Evolutionary conservation across 805 yeast species (phyloP), one percentile per base, ranked within the genome.

Genomic region (Torulaspora gathmanii): DNA sequence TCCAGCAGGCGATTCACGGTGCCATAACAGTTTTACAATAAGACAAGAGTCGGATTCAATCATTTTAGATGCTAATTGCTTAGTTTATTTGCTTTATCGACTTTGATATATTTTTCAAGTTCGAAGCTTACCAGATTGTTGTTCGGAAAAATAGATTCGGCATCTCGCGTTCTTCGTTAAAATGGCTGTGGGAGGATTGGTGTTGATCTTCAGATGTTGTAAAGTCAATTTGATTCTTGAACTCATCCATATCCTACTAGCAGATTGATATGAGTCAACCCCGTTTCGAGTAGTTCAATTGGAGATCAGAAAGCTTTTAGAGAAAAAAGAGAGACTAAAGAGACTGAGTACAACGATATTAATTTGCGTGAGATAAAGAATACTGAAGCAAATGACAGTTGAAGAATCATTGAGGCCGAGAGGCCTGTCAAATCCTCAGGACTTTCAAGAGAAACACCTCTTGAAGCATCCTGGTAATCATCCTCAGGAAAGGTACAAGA

Each of bases 401-500:
- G 44, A 44, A 25, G 44, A 44, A 25, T 34, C 44, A 22, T 22
- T 39, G 37, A 39, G 47, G 31, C 44, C 47, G 13, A 33, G 47
- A 17, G 47, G 47, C 12, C 28, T 44, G 31, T 44, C 47, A 7
- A 50, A 55, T 33, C 56, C 62, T n/a, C 51, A 46, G 22, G 55
- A 53, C 22, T 46, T 51, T 30, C 40, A 42, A 10, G 61, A 54
- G 33, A 48, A 45, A 12, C 52, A 57, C 33, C 46, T 47, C 9
- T 49, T 52, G 20, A 55, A 61, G 37, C 96, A 88, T 61, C 90
- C 95, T 0, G 96, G 96, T 0, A 80, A 83, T 51, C 77, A 76
- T 54, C 74, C 84, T 2, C 71, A 71, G 31, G 78, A 78, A 42
- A 91, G 80, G 57, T 91, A 90, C 68, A 71, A 73, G 55, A 53